Evolutionary conservation across 805 yeast species (phyloP).

Genomic region (Candida andamanensis): DNA sequence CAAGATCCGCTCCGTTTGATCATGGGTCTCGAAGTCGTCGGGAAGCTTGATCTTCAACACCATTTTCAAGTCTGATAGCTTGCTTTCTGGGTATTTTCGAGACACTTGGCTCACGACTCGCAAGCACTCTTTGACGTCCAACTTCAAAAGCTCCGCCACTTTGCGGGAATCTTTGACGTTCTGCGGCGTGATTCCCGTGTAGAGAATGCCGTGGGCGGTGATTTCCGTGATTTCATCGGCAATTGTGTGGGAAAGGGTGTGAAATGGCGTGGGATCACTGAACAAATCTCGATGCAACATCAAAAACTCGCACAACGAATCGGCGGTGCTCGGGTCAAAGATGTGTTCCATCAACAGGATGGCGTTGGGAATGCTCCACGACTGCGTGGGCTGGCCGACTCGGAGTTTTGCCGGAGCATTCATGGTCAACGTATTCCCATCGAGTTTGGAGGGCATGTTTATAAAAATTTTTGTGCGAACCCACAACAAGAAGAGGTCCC

Average conservation of each 20-base stretch:
- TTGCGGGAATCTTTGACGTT: slow-evolving; percentile 36
- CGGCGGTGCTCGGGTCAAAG: slow-evolving; percentile 26
- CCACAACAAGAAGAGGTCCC: too few relatives aligned
- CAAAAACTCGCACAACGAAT: slow-evolving; percentile 38
- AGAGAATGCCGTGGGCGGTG: slow-evolving; percentile 36
- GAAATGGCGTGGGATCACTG: slow-evolving; percentile 28
- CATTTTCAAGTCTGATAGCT: slow-evolving; percentile 17
- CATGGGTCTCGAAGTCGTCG: slow-evolving; percentile 29
- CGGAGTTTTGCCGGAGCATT: slow-evolving; percentile 11
- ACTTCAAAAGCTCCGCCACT: slow-evolving; percentile 31
- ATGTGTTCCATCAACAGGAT: slow-evolving; percentile 25
- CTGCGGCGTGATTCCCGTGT: slow-evolving; percentile 27
- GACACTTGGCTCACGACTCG: slow-evolving; percentile 42
- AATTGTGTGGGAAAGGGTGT: not conserved
- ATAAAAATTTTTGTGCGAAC: too few relatives aligned
- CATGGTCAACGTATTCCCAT: too few relatives aligned
- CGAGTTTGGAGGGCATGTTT: too few relatives aligned
- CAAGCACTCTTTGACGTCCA: slow-evolving; percentile 44
- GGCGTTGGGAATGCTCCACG: slow-evolving; percentile 39
- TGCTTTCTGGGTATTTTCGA: slow-evolving; percentile 31
- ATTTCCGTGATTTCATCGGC: slow-evolving; percentile 21
- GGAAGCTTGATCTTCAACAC: slow-evolving; percentile 24
- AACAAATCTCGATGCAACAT: slow-evolving; percentile 25
- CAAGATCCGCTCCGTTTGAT: slow-evolving; percentile 24
- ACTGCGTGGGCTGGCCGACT: slow-evolving; percentile 29